phyloP scores from a whole-genome alignment of 805 yeast genomes.

The Cyberlindnera japonica region DNA sequence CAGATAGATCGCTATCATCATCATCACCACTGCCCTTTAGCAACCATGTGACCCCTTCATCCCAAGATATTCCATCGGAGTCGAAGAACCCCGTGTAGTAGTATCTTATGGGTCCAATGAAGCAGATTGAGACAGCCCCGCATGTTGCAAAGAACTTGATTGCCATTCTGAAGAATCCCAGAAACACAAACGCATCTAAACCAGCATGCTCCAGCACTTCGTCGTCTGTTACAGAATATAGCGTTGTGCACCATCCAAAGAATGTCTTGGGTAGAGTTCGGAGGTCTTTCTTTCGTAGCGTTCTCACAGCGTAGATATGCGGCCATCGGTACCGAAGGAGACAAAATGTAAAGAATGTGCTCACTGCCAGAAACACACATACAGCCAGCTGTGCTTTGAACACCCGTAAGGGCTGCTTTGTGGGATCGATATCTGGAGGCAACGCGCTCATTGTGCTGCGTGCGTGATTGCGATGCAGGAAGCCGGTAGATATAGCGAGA shows the following conservation, averaged over 20 bases:
- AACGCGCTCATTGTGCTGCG: slow-evolving; percentile 23
- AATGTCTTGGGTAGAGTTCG: slow-evolving; percentile 39
- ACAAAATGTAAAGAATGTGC: slow-evolving; percentile 68
- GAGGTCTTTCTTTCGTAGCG: slow-evolving; percentile 31
- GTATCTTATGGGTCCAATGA: slow-evolving; percentile 84
- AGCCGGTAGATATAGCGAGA: too few relatives aligned
- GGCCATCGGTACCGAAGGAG: slow-evolving; percentile 72
- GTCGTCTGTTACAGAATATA: slow-evolving; percentile 65
- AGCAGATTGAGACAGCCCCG: slow-evolving; percentile 62
- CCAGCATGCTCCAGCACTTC: slow-evolving; percentile 89
- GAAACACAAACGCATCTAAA: slow-evolving; percentile 85
- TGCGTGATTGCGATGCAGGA: too few relatives aligned
- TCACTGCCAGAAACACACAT: slow-evolving; percentile 62
- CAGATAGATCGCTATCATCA: slow-evolving; percentile 30
- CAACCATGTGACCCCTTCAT: slow-evolving; percentile 7
- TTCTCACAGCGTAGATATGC: slow-evolving; percentile 80
- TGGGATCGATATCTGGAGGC: slow-evolving; percentile 31
- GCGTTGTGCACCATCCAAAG: slow-evolving; percentile 82
- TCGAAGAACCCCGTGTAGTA: slow-evolving; percentile 81
- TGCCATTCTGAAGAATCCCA: slow-evolving; percentile 88
- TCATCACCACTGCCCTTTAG: slow-evolving; percentile 20
- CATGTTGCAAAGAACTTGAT: slow-evolving; percentile 65
- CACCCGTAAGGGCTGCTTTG: slow-evolving; percentile 41
- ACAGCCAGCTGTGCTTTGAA: slow-evolving; percentile 81
- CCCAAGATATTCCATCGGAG: slow-evolving; percentile 43